Percentiles rank a stretch among this genome's conserved stretches.
Evolutionary conservation across 1,284 basidiomycete species (phyloP).

Genomic region (Microbotryomycetes sp.): DNA sequence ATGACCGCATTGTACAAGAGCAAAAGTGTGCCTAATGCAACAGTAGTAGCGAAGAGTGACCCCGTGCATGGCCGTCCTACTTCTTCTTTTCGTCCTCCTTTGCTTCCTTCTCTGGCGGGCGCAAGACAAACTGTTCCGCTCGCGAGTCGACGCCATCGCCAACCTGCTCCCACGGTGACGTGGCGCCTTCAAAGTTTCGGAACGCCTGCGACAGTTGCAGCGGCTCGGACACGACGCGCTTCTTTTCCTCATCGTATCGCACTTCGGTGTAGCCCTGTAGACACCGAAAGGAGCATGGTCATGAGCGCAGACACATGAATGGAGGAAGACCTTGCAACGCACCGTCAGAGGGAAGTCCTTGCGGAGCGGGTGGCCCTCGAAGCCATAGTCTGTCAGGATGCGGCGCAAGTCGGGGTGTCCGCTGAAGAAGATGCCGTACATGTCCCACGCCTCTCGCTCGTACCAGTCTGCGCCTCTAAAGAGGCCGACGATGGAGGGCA

Average conservation of each 20-base stretch:
- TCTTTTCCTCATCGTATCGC: conserved; percentile 96
- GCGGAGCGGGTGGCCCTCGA: conserved; percentile 93
- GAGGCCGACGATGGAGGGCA: conserved; percentile 72
- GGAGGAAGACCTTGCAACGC: not conserved
- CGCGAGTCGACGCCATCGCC: conserved; percentile 71
- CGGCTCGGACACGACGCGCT: conserved; percentile 97
- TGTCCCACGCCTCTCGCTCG: conserved; percentile 96
- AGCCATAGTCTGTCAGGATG: conserved; percentile 97
- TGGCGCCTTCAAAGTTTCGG: conserved; percentile 77
- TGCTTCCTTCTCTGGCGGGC: conserved; percentile 42
- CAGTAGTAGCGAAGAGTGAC: no score
- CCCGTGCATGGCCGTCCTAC: no score
- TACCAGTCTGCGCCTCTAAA: conserved; percentile 97
- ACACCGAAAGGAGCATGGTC: not conserved
- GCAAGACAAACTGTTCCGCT: conserved; percentile 45
- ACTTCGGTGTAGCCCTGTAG: conserved; percentile 86
- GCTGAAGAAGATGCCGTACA: conserved; percentile 95
- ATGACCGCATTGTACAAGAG: no score
- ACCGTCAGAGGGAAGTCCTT: conserved; percentile 98
- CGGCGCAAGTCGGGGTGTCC: conserved; percentile 96
- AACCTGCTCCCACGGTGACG: conserved; percentile 85
- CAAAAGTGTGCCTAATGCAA: no score
- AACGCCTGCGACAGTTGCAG: conserved; percentile 97
- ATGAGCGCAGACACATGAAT: not conserved
- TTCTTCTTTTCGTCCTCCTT: conserved; percentile 40